phyloP scores from a whole-genome alignment of 345 rosid genomes.

The Syzygium aqueum region DNA sequence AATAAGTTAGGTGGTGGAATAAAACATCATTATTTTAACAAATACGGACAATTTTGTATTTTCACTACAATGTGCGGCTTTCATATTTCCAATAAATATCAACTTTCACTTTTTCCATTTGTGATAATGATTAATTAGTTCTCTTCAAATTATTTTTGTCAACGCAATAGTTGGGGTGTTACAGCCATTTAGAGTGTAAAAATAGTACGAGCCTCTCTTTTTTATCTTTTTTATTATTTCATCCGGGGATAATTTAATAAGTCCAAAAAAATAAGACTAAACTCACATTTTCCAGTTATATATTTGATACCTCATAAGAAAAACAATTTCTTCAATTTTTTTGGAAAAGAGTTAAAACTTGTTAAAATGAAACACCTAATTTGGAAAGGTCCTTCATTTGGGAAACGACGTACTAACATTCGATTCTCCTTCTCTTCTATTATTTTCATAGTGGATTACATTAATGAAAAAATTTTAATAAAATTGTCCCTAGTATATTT shows the following conservation, averaged over 20 bases:
- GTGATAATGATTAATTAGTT: background rate
- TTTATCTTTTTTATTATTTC: background rate
- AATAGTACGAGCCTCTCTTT: background rate
- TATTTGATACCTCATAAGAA: background rate
- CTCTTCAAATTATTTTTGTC: background rate
- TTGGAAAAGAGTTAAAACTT: background rate
- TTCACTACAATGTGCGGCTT: background rate
- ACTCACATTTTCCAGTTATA: background rate
- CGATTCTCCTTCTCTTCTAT: background rate
- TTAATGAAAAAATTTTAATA: background rate
- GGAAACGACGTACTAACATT: background rate
- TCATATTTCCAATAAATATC: background rate
- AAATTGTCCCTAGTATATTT: background rate
- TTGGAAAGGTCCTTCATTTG: background rate
- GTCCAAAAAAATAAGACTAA: background rate
- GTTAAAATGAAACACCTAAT: background rate
- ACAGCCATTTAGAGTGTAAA: background rate
- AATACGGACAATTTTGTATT: background rate
- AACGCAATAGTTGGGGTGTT: background rate
- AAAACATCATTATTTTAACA: background rate
- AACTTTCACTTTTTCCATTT: background rate
- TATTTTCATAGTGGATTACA: background rate
- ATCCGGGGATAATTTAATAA: background rate
- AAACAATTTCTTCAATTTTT: background rate
- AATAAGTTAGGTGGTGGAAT: background rate